A percentile compares a stretch with the other conserved stretches of the same genome.
Evolutionary conservation across 148 eudicot species (phyloP).

Genomic region (Nepenthes mirabilis): DNA sequence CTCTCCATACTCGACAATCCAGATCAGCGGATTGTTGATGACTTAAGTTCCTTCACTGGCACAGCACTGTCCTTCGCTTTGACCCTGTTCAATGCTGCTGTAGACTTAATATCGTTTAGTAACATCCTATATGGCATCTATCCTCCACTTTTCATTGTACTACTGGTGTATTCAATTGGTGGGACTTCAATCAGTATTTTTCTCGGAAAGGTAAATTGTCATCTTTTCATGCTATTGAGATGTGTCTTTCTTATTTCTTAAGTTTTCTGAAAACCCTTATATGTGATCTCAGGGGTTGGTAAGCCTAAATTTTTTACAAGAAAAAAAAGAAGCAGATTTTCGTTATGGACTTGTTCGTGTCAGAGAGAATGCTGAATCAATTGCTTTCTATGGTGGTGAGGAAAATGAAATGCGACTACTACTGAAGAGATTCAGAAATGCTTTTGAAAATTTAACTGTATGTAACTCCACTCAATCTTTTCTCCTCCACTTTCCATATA

Average conservation of each 20-base stretch:
- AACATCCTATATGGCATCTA: conserved; percentile 78
- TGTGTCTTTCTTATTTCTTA: not conserved
- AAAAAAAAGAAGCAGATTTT: conserved; percentile 88
- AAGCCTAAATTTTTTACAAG: conserved; percentile 73
- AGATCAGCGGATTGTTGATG: conserved; percentile 94
- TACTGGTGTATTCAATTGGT: conserved; percentile 69
- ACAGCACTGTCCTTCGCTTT: conserved; percentile 76
- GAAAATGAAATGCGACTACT: conserved; percentile 78
- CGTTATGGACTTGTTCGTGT: conserved; percentile 93
- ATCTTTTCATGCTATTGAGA: not conserved
- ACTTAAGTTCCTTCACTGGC: conserved; percentile 83
- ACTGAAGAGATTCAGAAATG: conserved; percentile 70
- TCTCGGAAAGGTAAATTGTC: conserved; percentile 54
- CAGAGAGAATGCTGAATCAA: conserved; percentile 94
- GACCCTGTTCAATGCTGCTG: conserved; percentile 72
- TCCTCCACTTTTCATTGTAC: conserved; percentile 79
- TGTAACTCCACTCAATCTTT: not conserved
- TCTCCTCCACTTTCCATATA: not conserved
- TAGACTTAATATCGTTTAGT: conserved; percentile 85
- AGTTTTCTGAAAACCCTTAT: not conserved
- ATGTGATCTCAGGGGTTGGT: conserved; percentile 53
- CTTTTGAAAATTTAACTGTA: conserved; percentile 80
- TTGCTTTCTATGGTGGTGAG: conserved; percentile 89
- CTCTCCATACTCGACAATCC: conserved; percentile 88
- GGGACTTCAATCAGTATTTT: conserved; percentile 73